Evolutionary conservation across 2,329 filamentous ascomycete genomes (phyloP).

Genomic region (Xylaria sp.): DNA sequence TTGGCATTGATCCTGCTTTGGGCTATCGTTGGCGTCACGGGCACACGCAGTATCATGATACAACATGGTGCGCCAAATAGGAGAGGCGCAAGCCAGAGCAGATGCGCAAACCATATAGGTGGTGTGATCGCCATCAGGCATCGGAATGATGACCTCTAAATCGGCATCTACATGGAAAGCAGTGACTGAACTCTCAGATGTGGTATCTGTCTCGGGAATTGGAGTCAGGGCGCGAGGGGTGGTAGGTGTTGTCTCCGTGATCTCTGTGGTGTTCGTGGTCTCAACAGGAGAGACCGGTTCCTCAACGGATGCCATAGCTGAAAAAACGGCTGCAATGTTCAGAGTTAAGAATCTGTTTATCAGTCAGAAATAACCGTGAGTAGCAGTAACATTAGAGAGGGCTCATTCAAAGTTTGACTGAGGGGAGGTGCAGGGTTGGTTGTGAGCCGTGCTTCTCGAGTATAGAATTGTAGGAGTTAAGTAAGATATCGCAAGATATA

Average conservation of each 20-base stretch:
- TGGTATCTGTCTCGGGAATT: conserved; percentile 13
- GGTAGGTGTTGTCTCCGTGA: neutral
- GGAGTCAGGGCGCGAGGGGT: conserved; percentile 13
- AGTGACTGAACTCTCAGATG: neutral
- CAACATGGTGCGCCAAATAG: conserved; percentile 38
- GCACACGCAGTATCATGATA: conserved; percentile 17
- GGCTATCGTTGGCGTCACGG: neutral
- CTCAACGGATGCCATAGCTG: conserved; percentile 6
- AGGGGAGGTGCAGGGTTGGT: neutral
- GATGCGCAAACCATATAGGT: conserved; percentile 38
- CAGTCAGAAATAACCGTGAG: neutral
- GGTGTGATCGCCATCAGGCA: neutral
- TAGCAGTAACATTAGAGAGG: neutral
- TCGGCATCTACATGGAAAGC: conserved; percentile 28
- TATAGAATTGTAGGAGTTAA: neutral
- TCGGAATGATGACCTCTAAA: conserved; percentile 20
- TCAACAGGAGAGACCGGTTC: neutral
- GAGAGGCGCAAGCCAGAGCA: conserved; percentile 37
- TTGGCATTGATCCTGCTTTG: neutral
- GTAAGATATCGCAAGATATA: too few relatives aligned
- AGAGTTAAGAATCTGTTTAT: neutral
- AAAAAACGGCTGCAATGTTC: neutral
- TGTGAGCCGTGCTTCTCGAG: neutral
- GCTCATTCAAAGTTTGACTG: neutral
- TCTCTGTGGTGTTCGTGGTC: neutral